phyloP scores from a whole-genome alignment of 345 rosid genomes.

The Diplotaxis tenuifolia region DNA sequence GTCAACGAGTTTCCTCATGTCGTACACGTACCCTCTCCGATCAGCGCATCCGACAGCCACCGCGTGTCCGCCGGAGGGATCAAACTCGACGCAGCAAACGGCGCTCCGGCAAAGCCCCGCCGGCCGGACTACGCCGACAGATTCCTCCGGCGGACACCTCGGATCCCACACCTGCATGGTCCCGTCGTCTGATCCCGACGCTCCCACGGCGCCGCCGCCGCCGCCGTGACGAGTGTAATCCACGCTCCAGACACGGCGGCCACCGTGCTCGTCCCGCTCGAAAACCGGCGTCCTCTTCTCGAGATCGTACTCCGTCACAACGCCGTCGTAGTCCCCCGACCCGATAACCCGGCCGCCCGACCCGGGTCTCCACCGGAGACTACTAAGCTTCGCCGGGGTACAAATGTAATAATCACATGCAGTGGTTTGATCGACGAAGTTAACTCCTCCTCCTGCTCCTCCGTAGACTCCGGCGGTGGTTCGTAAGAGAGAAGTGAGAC shows the following conservation, averaged over 20 bases:
- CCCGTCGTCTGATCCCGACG: slow-evolving; percentile 91
- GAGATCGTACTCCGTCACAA: slow-evolving; percentile 78
- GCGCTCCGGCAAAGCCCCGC: slow-evolving; percentile 42
- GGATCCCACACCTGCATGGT: slow-evolving; percentile 90
- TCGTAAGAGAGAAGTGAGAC: slow-evolving; percentile 37
- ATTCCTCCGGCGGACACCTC: slow-evolving; percentile 48
- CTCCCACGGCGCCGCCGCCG: slow-evolving; percentile 47
- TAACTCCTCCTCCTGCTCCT: neutral
- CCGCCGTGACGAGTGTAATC: slow-evolving; percentile 50
- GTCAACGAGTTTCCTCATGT: slow-evolving; percentile 49
- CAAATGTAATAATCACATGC: slow-evolving; percentile 59
- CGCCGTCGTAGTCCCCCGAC: slow-evolving; percentile 92
- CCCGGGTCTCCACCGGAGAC: slow-evolving; percentile 71
- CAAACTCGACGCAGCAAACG: slow-evolving; percentile 75
- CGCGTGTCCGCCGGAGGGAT: slow-evolving; percentile 52
- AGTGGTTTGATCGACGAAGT: slow-evolving; percentile 47
- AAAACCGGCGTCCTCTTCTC: slow-evolving; percentile 60
- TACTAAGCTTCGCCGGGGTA: slow-evolving; percentile 89
- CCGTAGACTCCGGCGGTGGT: slow-evolving; percentile 1
- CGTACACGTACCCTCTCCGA: slow-evolving; percentile 63
- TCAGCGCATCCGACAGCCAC: slow-evolving; percentile 82
- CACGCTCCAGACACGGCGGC: slow-evolving; percentile 87
- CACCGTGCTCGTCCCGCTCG: slow-evolving; percentile 94
- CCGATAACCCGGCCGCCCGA: slow-evolving; percentile 56
- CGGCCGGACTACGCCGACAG: slow-evolving; percentile 51